A percentile compares a stretch with the other conserved stretches of the same genome.
Conservation (phyloP, 2,329 filamentous ascomycete species). For the Talaromyces sp. region DNA sequence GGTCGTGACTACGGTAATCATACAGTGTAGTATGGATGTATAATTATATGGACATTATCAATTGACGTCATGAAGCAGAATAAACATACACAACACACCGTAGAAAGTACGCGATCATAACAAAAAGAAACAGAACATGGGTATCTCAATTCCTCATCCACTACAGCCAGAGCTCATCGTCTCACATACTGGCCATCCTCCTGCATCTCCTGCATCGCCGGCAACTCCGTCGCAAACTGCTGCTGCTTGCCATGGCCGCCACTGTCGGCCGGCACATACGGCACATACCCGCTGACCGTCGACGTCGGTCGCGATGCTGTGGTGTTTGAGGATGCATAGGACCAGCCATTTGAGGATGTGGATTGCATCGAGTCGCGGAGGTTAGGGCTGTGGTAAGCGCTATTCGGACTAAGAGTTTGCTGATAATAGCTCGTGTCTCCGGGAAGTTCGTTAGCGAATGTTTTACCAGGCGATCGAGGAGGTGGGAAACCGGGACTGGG, state of each 20-base stretch:
- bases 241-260: background rate
- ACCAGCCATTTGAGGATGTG: conserved; percentile 14
- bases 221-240: conserved; percentile 16
- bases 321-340: conserved; percentile 3
- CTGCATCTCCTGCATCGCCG: conserved; percentile 9
- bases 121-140: background rate
- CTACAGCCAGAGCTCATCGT: background rate
- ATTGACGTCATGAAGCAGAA: background rate
- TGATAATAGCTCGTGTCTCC: conserved; percentile 14
- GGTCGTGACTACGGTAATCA: background rate
- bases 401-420: background rate
- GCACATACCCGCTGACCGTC: background rate
- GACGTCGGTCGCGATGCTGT: conserved; percentile 5
- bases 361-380: conserved; percentile 15
- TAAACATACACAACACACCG: background rate
- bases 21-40: background rate
- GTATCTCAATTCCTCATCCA: background rate
- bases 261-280: conserved; percentile 1
- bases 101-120: background rate
- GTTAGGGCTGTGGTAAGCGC: background rate
- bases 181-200: background rate
- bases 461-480: background rate
- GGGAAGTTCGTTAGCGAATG: conserved; percentile 14
- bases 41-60: background rate
- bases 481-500: background rate